Base-by-base conservation (phyloP, 106 monocot species). In the Phalaenopsis equestris region DNA sequence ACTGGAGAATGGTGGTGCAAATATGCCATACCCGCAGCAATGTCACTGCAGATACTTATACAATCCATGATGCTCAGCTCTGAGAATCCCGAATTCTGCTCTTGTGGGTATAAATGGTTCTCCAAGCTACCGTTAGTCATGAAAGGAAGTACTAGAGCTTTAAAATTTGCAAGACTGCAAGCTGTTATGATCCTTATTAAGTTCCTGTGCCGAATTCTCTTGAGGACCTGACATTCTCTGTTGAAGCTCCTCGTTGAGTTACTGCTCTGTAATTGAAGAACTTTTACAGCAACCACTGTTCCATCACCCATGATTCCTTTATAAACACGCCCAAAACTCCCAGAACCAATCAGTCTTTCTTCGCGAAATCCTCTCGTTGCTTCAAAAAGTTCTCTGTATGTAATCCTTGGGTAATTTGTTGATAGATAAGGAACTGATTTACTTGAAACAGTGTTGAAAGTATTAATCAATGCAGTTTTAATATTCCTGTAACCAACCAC, bases 121-220 rank as follows among this genome's bases (percentile, higher is more conserved):
- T 96, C 96, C 0, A 96, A 83, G 85, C 85, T 96, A 47, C 96
- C 96, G 76, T 96, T 96, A 3, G 79, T 75, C 96, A 96, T 96
- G 57, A 94, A 46, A 1, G 94, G 96, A 23, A 96, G 90, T 10
- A 96, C 94, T 24, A 96, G 73, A 15, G 94, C 96, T 75, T 87
- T 93, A 74, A 94, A 96, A 42, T 94, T 94, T 61, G 85, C 79
- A 70, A 61, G 86, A 78, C 91, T 92, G 85, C 96, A 96, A 8
- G 93, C 84, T 48, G 96, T 96, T 23, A 96, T 89, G 75, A 96
- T 92, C 78, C 86, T 86, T 49, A 96, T 92, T 47, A 96, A 79
- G 76, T 96, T 96, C 57, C 96, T 79, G 82, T 96, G 96, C 73
- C 92, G 84, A 1, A 86, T 94, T 56, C 91, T 85, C 82, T 81